Percentiles rank a stretch among this genome's conserved stretches.
These are phyloP conservation scores for Aspergillus persii DNA, from an alignment of 2,329 filamentous ascomycete genomes.

Conservation along the genomic window DNA sequence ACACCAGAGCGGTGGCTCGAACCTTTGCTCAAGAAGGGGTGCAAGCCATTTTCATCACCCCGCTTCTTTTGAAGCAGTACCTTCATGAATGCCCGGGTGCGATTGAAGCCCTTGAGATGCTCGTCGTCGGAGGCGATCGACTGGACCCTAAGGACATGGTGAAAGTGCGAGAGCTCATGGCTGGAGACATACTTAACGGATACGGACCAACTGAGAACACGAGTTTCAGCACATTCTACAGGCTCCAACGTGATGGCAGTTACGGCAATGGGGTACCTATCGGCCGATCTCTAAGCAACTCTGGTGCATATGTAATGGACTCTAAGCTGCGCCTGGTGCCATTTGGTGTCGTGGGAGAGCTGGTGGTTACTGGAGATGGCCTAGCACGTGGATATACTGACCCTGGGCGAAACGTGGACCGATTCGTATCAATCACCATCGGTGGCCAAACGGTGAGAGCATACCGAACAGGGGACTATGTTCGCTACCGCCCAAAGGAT, in stretches of 20 bases:
- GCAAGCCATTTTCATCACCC: background rate
- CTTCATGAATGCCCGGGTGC: background rate
- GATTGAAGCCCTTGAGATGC: background rate
- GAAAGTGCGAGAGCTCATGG: too few relatives aligned
- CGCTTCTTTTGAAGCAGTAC: background rate
- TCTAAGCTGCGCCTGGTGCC: background rate
- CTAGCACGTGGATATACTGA: conserved; percentile 1
- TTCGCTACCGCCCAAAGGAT: background rate
- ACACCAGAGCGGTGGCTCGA: background rate
- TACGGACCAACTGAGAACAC: conserved; percentile 7
- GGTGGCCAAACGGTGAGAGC: background rate
- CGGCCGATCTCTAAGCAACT: background rate
- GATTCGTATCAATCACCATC: background rate
- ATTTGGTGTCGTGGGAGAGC: conserved; percentile 2
- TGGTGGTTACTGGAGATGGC: background rate
- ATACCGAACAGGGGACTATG: conserved; percentile 2
- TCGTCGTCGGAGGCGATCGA: background rate
- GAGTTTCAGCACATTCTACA: background rate
- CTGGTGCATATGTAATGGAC: background rate
- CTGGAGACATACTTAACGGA: background rate
- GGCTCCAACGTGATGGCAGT: background rate
- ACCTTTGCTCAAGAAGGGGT: background rate
- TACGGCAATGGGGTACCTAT: background rate
- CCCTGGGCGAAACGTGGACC: background rate
- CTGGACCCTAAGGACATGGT: background rate